Conservation (phyloP, 129 eudicot species). For the Arctium minus region DNA sequence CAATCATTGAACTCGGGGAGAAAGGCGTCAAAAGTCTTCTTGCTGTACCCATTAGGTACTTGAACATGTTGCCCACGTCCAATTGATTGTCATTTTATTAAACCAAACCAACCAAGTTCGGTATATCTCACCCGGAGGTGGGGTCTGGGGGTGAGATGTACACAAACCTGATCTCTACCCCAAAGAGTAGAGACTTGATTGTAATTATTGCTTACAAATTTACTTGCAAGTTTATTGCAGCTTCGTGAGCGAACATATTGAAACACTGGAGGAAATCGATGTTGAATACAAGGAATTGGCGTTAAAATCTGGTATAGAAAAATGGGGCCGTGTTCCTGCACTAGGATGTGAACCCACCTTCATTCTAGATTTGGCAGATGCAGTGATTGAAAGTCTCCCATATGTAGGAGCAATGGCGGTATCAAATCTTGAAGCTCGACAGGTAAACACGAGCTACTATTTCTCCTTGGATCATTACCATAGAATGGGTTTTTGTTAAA, state of each 20-base stretch:
- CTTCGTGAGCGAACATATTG: conserved; percentile 94
- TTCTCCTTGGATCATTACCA: background rate
- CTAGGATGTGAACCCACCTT: conserved; percentile 88
- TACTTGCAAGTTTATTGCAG: conserved; percentile 32
- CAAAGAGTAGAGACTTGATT: background rate
- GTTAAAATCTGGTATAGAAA: conserved; percentile 79
- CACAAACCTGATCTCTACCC: background rate
- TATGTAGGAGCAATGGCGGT: conserved; percentile 99
- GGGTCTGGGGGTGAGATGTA: background rate
- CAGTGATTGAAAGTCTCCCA: conserved; percentile 97
- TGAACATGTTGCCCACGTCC: background rate
- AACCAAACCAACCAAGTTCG: background rate
- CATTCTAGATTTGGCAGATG: conserved; percentile 90
- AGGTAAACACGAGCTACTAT: conserved; percentile 41
- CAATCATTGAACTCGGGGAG: conserved; percentile 74
- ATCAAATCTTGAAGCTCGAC: conserved; percentile 95
- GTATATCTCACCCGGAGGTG: background rate
- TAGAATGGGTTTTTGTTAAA: background rate
- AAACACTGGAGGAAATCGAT: conserved; percentile 92
- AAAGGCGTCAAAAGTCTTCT: conserved; percentile 96
- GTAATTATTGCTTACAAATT: background rate
- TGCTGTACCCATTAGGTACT: conserved; percentile 94
- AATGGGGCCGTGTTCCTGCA: conserved; percentile 99
- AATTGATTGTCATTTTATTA: background rate
- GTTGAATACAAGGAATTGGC: conserved; percentile 99